Conservation (phyloP, 148 eudicot species). For the Talinum fruticosum region DNA sequence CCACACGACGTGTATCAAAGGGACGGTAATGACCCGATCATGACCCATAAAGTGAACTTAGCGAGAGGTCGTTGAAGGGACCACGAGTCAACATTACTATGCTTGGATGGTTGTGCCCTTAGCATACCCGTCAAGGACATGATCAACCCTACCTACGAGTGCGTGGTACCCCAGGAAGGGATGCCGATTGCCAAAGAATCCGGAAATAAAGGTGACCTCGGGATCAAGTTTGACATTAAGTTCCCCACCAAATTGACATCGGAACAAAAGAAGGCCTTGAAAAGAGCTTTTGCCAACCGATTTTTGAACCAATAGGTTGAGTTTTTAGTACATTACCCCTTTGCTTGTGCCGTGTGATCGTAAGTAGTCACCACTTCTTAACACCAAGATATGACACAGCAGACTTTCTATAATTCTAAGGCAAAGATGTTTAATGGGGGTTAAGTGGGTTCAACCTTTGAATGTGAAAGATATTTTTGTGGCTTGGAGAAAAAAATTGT, state of each 20-base stretch:
- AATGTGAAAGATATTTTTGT: too few relatives aligned
- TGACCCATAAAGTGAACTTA: slow-evolving; percentile 41
- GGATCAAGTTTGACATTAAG: slow-evolving; percentile 53
- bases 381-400: too few relatives aligned
- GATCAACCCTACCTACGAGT: slow-evolving; percentile 59
- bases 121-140: slow-evolving; percentile 51
- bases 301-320: background rate
- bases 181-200: slow-evolving; percentile 74
- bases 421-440: too few relatives aligned
- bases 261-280: slow-evolving; percentile 52
- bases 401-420: too few relatives aligned
- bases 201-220: slow-evolving; percentile 53
- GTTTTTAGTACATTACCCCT: background rate
- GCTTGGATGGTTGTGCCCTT: slow-evolving; percentile 51
- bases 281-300: slow-evolving; percentile 47
- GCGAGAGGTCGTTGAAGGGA: slow-evolving; percentile 72
- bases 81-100: slow-evolving; percentile 47
- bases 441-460: too few relatives aligned
- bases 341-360: background rate
- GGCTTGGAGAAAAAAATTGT: too few relatives aligned
- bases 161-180: slow-evolving; percentile 50
- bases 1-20: slow-evolving; percentile 55
- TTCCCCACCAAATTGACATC: slow-evolving; percentile 51
- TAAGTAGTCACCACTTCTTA: background rate
- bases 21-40: slow-evolving; percentile 69